These are phyloP conservation scores for Coffea humblotiana DNA, from an alignment of 305 asterid genomes.

Conservation along the genomic window DNA sequence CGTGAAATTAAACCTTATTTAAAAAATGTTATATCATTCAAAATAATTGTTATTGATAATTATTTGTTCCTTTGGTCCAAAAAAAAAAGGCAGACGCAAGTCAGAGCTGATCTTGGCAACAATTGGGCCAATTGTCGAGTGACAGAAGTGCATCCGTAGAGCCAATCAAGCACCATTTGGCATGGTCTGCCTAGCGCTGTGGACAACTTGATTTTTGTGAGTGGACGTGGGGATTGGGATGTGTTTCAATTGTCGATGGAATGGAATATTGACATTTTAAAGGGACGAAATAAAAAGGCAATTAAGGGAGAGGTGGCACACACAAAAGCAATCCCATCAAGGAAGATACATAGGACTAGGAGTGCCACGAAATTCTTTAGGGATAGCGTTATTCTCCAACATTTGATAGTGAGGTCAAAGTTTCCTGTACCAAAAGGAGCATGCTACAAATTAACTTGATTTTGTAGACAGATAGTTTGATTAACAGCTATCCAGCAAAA, in stretches of 20 bases:
- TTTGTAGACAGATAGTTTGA: too few species aligned
- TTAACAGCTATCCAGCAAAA: background rate
- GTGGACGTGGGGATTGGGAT: background rate
- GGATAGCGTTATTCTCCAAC: background rate
- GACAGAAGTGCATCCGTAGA: background rate
- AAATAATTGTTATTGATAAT: too few species aligned
- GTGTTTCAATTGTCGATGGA: background rate
- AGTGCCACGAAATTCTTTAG: background rate
- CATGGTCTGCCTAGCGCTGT: background rate
- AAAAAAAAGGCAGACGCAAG: too few species aligned
- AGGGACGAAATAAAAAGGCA: background rate
- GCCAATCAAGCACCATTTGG: background rate
- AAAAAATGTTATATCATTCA: too few species aligned
- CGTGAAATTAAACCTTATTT: fast-evolving
- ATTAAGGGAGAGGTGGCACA: background rate
- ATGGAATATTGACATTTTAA: background rate
- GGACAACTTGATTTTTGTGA: background rate
- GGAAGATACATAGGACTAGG: background rate
- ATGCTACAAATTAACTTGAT: background rate
- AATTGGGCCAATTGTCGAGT: background rate
- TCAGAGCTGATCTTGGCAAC: too few species aligned
- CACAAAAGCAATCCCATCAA: background rate
- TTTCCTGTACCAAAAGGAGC: background rate
- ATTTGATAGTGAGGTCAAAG: background rate
- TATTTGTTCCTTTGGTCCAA: too few species aligned